Conservation (phyloP, 805 yeast species). For the Cyberlindnera suaveolens region DNA sequence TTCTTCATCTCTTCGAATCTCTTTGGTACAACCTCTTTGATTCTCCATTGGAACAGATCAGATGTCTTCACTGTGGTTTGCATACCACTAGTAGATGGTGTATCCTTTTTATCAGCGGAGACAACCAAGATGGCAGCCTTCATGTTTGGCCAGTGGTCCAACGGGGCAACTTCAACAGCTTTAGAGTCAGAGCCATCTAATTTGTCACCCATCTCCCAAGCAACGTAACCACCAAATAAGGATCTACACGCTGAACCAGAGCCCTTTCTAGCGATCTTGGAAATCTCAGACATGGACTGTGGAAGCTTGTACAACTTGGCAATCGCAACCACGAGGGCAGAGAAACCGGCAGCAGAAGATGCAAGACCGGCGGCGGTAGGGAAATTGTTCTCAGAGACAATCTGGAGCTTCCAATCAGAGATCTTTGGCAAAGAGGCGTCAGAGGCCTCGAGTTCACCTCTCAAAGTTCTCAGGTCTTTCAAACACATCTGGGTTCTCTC, state of each 20-base stretch:
- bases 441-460: slow-evolving; percentile 51
- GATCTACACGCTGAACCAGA: slow-evolving; percentile 99
- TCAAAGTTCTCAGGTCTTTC: slow-evolving; percentile 61
- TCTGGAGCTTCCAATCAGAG: slow-evolving; percentile 60
- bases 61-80: slow-evolving; percentile 90
- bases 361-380: slow-evolving; percentile 99
- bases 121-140: slow-evolving; percentile 90
- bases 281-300: slow-evolving; percentile 76
- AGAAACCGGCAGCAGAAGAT: slow-evolving; percentile 97
- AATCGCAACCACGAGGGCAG: slow-evolving; percentile 88
- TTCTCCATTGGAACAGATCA: slow-evolving; percentile 75
- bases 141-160: slow-evolving; percentile 86
- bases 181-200: slow-evolving; percentile 85
- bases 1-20: slow-evolving; percentile 79
- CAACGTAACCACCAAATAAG: slow-evolving; percentile 94
- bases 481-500: slow-evolving; percentile 68
- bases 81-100: slow-evolving; percentile 95
- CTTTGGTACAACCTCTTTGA: slow-evolving; percentile 76
- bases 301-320: slow-evolving; percentile 82
- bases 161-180: slow-evolving; percentile 88
- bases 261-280: slow-evolving; percentile 94
- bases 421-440: slow-evolving; percentile 54
- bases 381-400: slow-evolving; percentile 91
- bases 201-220: slow-evolving; percentile 93
- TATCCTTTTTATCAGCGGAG: slow-evolving; percentile 89